Evolutionary conservation across 2,329 filamentous ascomycete genomes (phyloP).

Genomic region (Fusarium pininemorale): DNA sequence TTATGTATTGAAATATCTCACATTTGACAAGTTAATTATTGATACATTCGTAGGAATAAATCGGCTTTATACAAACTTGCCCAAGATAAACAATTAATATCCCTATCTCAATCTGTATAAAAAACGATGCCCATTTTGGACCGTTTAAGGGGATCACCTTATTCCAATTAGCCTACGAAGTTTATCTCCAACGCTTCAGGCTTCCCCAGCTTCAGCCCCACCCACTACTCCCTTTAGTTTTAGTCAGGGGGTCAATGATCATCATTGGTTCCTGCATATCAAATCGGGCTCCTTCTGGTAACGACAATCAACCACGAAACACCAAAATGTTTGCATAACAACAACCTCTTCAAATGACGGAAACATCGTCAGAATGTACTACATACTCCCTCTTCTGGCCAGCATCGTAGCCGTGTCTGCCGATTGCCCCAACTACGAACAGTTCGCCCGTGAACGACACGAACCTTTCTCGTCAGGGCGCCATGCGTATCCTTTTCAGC

Average conservation of each 20-base stretch:
- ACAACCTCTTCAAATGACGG: slow-evolving; percentile 11
- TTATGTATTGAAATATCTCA: background rate
- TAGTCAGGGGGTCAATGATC: slow-evolving; percentile 20
- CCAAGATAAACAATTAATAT: background rate
- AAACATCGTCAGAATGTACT: slow-evolving; percentile 9
- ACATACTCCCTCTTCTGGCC: background rate
- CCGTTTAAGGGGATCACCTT: background rate
- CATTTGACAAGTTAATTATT: background rate
- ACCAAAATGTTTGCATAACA: slow-evolving; percentile 13
- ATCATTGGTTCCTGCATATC: background rate
- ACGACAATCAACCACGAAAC: background rate
- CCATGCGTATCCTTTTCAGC: slow-evolving; percentile 80
- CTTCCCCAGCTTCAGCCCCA: slow-evolving; percentile 14
- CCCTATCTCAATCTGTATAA: background rate
- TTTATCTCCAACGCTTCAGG: background rate
- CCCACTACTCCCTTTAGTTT: background rate
- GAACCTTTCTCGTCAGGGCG: slow-evolving; percentile 80
- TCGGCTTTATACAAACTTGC: background rate
- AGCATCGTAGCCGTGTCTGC: slow-evolving; percentile 35
- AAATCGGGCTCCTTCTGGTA: background rate
- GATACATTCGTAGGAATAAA: too few species aligned
- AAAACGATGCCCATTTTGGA: background rate
- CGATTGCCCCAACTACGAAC: slow-evolving; percentile 49
- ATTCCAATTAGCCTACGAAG: background rate
- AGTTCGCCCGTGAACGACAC: slow-evolving; percentile 57